Percentiles rank a stretch among this genome's conserved stretches.
These are phyloP conservation scores for Piedraia hortae DNA, from an alignment of 2,329 filamentous ascomycete genomes.

Conservation along the genomic window DNA sequence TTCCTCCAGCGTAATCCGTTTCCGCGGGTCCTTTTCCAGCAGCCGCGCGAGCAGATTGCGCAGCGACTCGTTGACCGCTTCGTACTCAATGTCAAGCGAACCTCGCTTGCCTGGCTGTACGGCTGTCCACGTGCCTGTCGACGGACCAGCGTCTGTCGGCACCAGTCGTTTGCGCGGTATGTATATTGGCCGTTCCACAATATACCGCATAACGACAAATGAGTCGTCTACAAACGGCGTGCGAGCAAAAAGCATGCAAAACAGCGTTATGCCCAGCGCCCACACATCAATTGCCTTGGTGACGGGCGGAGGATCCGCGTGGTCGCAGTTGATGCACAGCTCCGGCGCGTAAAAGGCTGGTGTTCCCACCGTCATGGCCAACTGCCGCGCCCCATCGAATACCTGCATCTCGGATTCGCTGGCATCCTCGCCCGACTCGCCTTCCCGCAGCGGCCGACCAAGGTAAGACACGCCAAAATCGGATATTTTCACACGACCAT, in stretches of 20 bases:
- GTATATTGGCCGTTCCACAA: conserved; percentile 77
- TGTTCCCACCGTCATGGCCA: conserved; percentile 95
- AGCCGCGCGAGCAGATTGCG: conserved; percentile 53
- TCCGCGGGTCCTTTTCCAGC: conserved; percentile 65
- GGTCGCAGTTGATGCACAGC: conserved; percentile 65
- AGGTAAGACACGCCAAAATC: conserved; percentile 98
- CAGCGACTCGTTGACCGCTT: conserved; percentile 56
- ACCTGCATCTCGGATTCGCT: conserved; percentile 56
- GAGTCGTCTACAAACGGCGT: conserved; percentile 86
- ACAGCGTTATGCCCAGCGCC: conserved; percentile 87
- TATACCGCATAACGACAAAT: conserved; percentile 71
- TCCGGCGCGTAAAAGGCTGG: conserved; percentile 95
- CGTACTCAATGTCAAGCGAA: conserved; percentile 56
- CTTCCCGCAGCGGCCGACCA: conserved; percentile 55
- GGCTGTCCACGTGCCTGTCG: conserved; percentile 4
- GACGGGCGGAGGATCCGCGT: conserved; percentile 38
- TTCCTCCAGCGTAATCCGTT: conserved; percentile 68
- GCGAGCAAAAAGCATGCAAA: conserved; percentile 80
- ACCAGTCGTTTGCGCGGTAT: conserved; percentile 61
- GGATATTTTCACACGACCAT: conserved; percentile 82
- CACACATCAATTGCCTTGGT: conserved; percentile 91
- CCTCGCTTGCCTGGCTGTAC: conserved; percentile 43
- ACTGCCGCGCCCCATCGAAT: conserved; percentile 73
- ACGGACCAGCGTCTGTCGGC: conserved; percentile 27
- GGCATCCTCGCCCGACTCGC: conserved; percentile 32